Evolutionary conservation across 257 asterid genomes (phyloP).

Genomic region (Solanum etuberosum): DNA sequence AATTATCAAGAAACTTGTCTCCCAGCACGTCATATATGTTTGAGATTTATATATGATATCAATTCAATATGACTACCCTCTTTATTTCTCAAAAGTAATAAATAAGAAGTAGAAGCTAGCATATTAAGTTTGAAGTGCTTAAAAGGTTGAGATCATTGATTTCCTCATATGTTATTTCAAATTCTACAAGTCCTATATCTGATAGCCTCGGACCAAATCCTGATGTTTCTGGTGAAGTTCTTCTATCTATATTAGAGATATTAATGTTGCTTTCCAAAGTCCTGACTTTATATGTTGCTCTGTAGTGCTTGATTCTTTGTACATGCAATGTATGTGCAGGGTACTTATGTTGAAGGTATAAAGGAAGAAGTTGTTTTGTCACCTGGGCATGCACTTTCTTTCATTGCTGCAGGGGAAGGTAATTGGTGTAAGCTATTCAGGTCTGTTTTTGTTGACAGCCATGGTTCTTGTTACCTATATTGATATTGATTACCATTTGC

Average conservation of each 20-base stretch:
- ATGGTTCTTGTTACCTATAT: neutral
- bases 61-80: neutral
- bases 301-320: neutral
- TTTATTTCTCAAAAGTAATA: neutral
- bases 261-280: neutral
- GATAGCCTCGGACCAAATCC: neutral
- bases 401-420: slow-evolving; percentile 99
- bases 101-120: neutral
- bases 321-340: slow-evolving; percentile 35
- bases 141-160: neutral
- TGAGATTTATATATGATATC: neutral
- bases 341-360: slow-evolving; percentile 97
- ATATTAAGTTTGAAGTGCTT: neutral
- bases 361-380: slow-evolving; percentile 98
- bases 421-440: neutral
- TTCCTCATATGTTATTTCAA: neutral
- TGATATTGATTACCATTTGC: slow-evolving; percentile 6
- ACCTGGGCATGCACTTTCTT: slow-evolving; percentile 98
- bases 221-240: neutral
- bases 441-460: neutral
- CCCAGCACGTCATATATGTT: neutral
- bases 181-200: neutral
- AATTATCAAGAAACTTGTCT: neutral
- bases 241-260: neutral
- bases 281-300: neutral